Conservation (phyloP, 108 stramenopile genomes). For the Skeletonema costatum region DNA sequence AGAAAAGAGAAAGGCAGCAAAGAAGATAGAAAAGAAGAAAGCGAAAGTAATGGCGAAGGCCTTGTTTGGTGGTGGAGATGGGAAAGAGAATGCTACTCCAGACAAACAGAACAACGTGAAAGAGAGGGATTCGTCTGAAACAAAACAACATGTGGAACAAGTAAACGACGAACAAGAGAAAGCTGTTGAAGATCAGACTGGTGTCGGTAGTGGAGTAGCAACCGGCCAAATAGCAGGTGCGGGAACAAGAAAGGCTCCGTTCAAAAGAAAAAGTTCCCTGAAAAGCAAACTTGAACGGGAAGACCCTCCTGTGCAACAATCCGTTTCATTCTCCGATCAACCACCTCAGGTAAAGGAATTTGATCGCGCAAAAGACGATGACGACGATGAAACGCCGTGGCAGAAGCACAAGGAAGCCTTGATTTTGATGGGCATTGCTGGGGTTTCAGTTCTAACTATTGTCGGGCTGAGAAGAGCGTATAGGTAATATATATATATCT, state of each 20-base stretch:
- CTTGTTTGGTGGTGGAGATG: constrained; percentile 60
- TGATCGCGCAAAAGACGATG: constrained; percentile 15
- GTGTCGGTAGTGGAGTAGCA: neutral
- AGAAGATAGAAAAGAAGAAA: constrained; percentile 64
- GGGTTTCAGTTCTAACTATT: constrained; percentile 22
- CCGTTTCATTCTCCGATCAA: constrained; percentile 33
- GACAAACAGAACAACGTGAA: neutral
- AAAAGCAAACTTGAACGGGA: constrained; percentile 1
- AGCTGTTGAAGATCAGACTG: neutral
- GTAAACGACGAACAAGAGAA: neutral
- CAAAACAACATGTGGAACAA: neutral
- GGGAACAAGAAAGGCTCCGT: neutral
- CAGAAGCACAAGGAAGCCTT: constrained; percentile 57
- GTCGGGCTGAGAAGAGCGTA: constrained; percentile 4
- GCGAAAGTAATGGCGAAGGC: constrained; percentile 49
- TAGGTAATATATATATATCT: neutral
- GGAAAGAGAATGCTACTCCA: constrained; percentile 1
- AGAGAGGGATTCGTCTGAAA: neutral
- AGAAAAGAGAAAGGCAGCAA: constrained; percentile 46
- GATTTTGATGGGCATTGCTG: constrained; percentile 42
- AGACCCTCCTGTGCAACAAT: constrained; percentile 4
- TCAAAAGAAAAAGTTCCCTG: neutral
- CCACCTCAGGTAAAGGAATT: constrained; percentile 43
- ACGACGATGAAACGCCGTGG: constrained; percentile 49
- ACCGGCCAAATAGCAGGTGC: neutral